These are phyloP conservation scores for Gomphus sp. DNA, from an alignment of 1,284 basidiomycete genomes.

Conservation along the genomic window DNA sequence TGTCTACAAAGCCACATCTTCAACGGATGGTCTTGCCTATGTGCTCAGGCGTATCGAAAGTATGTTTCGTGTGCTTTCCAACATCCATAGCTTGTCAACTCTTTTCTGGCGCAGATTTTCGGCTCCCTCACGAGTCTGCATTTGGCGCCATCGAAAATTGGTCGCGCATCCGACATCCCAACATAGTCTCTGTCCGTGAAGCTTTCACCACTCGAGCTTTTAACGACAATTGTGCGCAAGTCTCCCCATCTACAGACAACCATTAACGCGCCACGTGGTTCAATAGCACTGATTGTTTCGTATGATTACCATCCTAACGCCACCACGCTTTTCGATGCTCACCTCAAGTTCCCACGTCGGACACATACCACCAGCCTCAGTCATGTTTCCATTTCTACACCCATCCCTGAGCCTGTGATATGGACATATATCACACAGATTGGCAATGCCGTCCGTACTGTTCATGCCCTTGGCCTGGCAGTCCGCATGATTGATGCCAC, in stretches of 20 bases:
- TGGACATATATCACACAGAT: conserved; percentile 96
- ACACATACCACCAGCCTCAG: conserved; percentile 31
- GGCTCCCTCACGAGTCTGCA: conserved; percentile 73
- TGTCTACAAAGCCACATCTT: conserved; percentile 77
- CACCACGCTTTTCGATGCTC: conserved; percentile 70
- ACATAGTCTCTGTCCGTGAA: conserved; percentile 79
- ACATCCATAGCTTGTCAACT: conserved; percentile 9
- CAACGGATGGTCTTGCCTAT: conserved; percentile 74
- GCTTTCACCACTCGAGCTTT: conserved; percentile 96
- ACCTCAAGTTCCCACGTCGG: conserved; percentile 46
- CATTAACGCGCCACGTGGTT: not conserved
- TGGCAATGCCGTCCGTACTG: conserved; percentile 76
- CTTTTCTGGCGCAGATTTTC: conserved; percentile 52
- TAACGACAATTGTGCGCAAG: conserved; percentile 75
- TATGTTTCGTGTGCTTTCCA: conserved; percentile 26
- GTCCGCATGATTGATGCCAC: conserved; percentile 80
- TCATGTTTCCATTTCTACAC: conserved; percentile 17
- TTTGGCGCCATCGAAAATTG: conserved; percentile 84
- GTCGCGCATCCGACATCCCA: conserved; percentile 82
- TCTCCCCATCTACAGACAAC: not conserved
- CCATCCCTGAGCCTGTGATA: conserved; percentile 71
- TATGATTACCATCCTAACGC: conserved; percentile 89
- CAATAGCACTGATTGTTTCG: conserved; percentile 80
- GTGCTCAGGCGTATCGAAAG: conserved; percentile 81
- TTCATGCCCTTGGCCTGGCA: conserved; percentile 79